Conservation (phyloP, 257 asterid species). For the Striga asiatica region DNA sequence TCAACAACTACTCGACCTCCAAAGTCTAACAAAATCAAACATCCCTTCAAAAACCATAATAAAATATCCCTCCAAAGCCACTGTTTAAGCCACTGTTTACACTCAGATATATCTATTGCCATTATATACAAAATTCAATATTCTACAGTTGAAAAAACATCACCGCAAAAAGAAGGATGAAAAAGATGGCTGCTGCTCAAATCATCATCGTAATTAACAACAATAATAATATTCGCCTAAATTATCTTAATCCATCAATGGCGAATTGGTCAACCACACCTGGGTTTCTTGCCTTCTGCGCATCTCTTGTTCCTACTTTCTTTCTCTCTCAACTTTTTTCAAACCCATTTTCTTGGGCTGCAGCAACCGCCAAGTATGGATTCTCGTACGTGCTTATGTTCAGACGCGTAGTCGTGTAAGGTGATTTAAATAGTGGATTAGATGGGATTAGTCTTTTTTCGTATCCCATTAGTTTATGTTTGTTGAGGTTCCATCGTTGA, state of each 20-base stretch:
- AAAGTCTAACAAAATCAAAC: constrained; percentile 25
- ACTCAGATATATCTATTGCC: too few relatives aligned
- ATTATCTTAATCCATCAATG: constrained; percentile 17
- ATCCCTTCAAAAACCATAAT: constrained; percentile 4
- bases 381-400: constrained; percentile 1
- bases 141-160: constrained; percentile 18
- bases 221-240: constrained; percentile 10
- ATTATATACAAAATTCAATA: constrained; percentile 27
- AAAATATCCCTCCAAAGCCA: constrained; percentile 17
- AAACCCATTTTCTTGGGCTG: constrained; percentile 15
- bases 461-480: neutral
- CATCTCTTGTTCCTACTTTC: constrained; percentile 3
- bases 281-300: constrained; percentile 7
- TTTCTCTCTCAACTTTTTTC: constrained; percentile 11
- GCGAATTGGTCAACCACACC: constrained; percentile 34
- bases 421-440: too few relatives aligned
- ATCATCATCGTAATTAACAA: constrained; percentile 26
- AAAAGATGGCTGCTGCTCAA: constrained; percentile 35
- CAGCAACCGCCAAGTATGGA: constrained; percentile 7
- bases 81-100: constrained; percentile 12
- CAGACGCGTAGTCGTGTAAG: neutral
- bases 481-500: neutral
- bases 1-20: constrained; percentile 19
- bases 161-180: constrained; percentile 3
- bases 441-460: neutral